Evolutionary conservation across 768 basidiomycete species (phyloP).

Genomic region (Termitomyces sp.): DNA sequence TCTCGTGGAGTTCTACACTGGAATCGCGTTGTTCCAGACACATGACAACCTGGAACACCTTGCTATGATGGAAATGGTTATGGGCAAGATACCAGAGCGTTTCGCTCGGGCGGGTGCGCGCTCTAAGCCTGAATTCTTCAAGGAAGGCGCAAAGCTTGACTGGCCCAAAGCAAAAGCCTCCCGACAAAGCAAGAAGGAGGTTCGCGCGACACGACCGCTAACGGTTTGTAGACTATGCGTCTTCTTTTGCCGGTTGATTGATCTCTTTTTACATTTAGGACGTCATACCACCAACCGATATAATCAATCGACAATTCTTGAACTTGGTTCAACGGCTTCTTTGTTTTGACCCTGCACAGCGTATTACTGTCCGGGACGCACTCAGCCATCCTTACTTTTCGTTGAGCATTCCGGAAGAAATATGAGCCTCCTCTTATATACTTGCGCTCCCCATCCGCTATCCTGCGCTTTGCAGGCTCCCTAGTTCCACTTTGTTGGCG

Average conservation of each 20-base stretch:
- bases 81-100: slow-evolving; percentile 94
- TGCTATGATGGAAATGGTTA: slow-evolving; percentile 99
- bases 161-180: slow-evolving; percentile 90
- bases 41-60: slow-evolving; percentile 99
- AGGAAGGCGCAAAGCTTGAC: slow-evolving; percentile 77
- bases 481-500: slow-evolving; percentile 1
- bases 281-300: slow-evolving; percentile 76
- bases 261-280: slow-evolving; percentile 45
- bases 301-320: slow-evolving; percentile 74
- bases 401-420: slow-evolving; percentile 61
- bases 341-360: slow-evolving; percentile 84
- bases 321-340: slow-evolving; percentile 86
- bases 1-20: slow-evolving; percentile 97
- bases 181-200: slow-evolving; percentile 91
- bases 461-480: slow-evolving; percentile 3
- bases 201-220: slow-evolving; percentile 76
- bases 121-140: slow-evolving; percentile 92
- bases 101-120: slow-evolving; percentile 74
- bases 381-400: slow-evolving; percentile 86
- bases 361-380: slow-evolving; percentile 86
- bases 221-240: slow-evolving; percentile 47
- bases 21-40: slow-evolving; percentile 97
- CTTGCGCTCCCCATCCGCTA: background rate
- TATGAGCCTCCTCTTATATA: slow-evolving; percentile 36
- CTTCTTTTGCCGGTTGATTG: slow-evolving; percentile 8